These are phyloP conservation scores for Marasmius oreades DNA, from an alignment of 1,284 basidiomycete species.

Conservation along the genomic window DNA sequence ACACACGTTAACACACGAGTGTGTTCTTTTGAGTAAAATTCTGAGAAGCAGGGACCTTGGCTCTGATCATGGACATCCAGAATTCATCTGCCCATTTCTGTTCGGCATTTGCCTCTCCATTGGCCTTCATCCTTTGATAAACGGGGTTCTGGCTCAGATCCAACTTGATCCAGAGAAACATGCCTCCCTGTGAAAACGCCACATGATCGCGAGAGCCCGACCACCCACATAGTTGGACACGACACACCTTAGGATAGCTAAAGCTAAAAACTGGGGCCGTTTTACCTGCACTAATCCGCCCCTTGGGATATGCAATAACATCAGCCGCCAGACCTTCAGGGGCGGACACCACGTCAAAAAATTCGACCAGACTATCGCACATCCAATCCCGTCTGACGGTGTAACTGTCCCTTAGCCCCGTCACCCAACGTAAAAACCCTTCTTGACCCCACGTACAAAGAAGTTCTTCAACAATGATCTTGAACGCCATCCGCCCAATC, in stretches of 20 bases:
- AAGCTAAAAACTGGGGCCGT: slow-evolving; percentile 9
- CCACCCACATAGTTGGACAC: slow-evolving; percentile 21
- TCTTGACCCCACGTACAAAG: slow-evolving; percentile 12
- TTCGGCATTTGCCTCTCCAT: slow-evolving; percentile 14
- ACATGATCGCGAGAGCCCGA: slow-evolving; percentile 15
- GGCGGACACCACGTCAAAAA: slow-evolving; percentile 13
- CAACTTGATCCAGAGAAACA: slow-evolving; percentile 34
- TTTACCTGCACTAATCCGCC: background rate
- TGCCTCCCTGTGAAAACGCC: slow-evolving; percentile 27
- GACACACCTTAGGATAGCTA: slow-evolving; percentile 17
- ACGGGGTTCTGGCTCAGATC: slow-evolving; percentile 27
- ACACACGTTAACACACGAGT: background rate
- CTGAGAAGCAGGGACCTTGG: slow-evolving; percentile 8
- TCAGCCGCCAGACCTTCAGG: background rate
- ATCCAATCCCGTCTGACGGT: slow-evolving; percentile 13
- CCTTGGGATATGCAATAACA: slow-evolving; percentile 4
- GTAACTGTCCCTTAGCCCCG: slow-evolving; percentile 10
- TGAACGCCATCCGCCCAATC: background rate
- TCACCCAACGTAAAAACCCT: slow-evolving; percentile 15
- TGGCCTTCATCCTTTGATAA: slow-evolving; percentile 15
- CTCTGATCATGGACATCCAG: slow-evolving; percentile 14
- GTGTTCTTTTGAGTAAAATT: background rate
- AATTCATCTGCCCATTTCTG: slow-evolving; percentile 13
- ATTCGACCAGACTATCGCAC: slow-evolving; percentile 14
- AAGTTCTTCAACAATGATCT: slow-evolving; percentile 12